These are phyloP conservation scores for Penicillium sp. DNA, from an alignment of 2,329 filamentous ascomycete genomes.

Conservation along the genomic window DNA sequence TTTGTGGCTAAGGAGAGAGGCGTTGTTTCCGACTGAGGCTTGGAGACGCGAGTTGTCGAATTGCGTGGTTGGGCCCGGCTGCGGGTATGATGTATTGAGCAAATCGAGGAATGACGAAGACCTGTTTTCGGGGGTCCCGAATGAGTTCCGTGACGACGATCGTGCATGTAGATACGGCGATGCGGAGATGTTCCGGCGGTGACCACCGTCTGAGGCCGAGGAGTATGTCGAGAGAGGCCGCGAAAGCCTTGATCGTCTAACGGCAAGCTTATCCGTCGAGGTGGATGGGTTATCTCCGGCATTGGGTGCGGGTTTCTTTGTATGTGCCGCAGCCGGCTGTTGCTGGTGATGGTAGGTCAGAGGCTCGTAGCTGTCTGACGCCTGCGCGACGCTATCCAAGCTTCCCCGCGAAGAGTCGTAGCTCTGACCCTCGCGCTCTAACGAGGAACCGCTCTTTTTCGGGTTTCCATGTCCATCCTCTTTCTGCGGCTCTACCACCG, in stretches of 20 bases:
- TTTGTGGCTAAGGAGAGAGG: slow-evolving; percentile 82
- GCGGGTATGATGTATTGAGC: slow-evolving; percentile 71
- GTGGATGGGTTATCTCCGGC: slow-evolving; percentile 49
- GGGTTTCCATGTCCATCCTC: slow-evolving; percentile 20
- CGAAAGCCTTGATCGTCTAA: slow-evolving; percentile 50
- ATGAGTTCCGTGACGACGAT: slow-evolving; percentile 50
- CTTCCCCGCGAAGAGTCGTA: slow-evolving; percentile 38
- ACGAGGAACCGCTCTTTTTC: slow-evolving; percentile 24
- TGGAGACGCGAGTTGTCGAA: slow-evolving; percentile 81
- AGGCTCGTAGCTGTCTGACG: slow-evolving; percentile 44
- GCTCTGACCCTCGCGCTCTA: slow-evolving; percentile 26
- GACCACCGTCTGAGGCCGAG: slow-evolving; percentile 64
- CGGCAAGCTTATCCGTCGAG: slow-evolving; percentile 61
- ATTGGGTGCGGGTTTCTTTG: slow-evolving; percentile 29
- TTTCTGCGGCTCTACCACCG: slow-evolving; percentile 30
- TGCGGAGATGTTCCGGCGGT: slow-evolving; percentile 59
- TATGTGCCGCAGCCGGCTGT: slow-evolving; percentile 38
- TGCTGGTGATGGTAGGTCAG: slow-evolving; percentile 54
- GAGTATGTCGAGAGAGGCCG: slow-evolving; percentile 78
- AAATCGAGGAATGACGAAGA: slow-evolving; percentile 62
- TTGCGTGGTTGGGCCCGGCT: slow-evolving; percentile 65
- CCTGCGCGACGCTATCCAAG: slow-evolving; percentile 34
- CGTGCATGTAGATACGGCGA: slow-evolving; percentile 50
- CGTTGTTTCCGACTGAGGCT: slow-evolving; percentile 78
- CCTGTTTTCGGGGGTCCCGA: slow-evolving; percentile 56